phyloP scores from a whole-genome alignment of 495 filamentous ascomycete species.

The Pyrenula massariospora region DNA sequence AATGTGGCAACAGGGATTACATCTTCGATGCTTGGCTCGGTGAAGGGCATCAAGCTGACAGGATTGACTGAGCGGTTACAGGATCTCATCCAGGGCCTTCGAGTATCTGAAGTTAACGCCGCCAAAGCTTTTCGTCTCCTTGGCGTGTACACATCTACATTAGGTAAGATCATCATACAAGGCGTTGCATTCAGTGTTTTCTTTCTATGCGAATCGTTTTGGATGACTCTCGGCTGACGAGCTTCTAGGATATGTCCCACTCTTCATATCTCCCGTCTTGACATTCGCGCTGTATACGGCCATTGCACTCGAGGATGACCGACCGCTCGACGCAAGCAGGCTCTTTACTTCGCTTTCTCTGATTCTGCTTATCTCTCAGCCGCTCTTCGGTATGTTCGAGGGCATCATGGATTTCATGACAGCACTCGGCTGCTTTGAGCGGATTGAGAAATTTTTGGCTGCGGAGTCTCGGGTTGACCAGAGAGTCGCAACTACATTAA shows the following conservation, averaged over 20 bases:
- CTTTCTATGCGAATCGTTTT: not conserved
- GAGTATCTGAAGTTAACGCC: slow-evolving; percentile 44
- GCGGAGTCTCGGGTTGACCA: slow-evolving; percentile 27
- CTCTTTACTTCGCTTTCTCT: slow-evolving; percentile 51
- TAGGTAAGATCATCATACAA: slow-evolving; percentile 26
- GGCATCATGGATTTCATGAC: slow-evolving; percentile 38
- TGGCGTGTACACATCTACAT: slow-evolving; percentile 40
- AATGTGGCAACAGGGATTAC: not conserved
- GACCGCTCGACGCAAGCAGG: slow-evolving; percentile 33
- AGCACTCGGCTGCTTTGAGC: slow-evolving; percentile 42
- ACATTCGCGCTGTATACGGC: slow-evolving; percentile 39
- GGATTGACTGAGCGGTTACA: slow-evolving; percentile 32
- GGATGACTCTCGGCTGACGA: not conserved
- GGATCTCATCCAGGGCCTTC: slow-evolving; percentile 32
- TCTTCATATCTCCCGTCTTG: slow-evolving; percentile 37
- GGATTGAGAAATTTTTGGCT: slow-evolving; percentile 48
- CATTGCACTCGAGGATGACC: slow-evolving; percentile 32
- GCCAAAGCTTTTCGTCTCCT: slow-evolving; percentile 44
- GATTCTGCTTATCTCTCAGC: slow-evolving; percentile 45
- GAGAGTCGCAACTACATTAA: slow-evolving; percentile 6
- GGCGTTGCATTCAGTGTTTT: no score
- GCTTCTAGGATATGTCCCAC: slow-evolving; percentile 32
- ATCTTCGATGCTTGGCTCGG: slow-evolving; percentile 38
- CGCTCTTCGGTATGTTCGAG: slow-evolving; percentile 45
- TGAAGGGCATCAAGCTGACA: slow-evolving; percentile 51